Conservation (phyloP, 2,329 filamentous ascomycete genomes). For the Botrytis cinerea region DNA sequence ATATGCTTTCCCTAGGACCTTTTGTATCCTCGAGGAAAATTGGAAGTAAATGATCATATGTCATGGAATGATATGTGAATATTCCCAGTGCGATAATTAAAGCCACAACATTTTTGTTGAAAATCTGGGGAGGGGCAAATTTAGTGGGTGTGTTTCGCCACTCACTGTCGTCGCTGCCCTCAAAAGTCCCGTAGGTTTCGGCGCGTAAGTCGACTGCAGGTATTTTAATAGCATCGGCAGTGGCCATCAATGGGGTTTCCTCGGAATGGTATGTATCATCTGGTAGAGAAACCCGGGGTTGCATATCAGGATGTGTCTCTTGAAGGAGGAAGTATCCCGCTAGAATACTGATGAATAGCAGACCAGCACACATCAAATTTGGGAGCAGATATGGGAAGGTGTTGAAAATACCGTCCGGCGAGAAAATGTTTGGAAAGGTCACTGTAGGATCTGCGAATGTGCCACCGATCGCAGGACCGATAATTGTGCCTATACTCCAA, state of each 20-base stretch:
- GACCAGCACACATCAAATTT: conserved; percentile 76
- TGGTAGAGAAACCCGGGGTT: conserved; percentile 53
- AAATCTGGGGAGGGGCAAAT: conserved; percentile 46
- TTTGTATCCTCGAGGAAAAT: conserved; percentile 87
- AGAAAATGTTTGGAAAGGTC: conserved; percentile 72
- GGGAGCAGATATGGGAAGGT: conserved; percentile 85
- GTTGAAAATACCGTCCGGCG: conserved; percentile 68
- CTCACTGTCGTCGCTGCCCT: conserved; percentile 36
- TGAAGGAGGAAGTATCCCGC: conserved; percentile 79
- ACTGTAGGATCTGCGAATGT: conserved; percentile 77
- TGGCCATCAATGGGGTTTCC: conserved; percentile 70
- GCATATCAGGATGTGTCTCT: conserved; percentile 86
- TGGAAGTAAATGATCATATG: conserved; percentile 85
- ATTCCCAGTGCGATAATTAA: conserved; percentile 82
- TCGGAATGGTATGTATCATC: conserved; percentile 53
- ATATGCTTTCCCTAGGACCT: conserved; percentile 37
- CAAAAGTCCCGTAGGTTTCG: conserved; percentile 79
- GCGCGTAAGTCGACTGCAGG: conserved; percentile 71
- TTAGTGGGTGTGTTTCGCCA: conserved; percentile 41
- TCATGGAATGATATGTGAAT: conserved; percentile 95
- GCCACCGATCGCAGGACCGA: conserved; percentile 86
- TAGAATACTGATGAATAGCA: conserved; percentile 78
- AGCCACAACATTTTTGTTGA: conserved; percentile 67
- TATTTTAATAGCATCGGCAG: conserved; percentile 72
- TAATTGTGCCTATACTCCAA: conserved; percentile 86